Base-by-base conservation (phyloP, 768 basidiomycete genomes). In the Podaxis carcinomalis region DNA sequence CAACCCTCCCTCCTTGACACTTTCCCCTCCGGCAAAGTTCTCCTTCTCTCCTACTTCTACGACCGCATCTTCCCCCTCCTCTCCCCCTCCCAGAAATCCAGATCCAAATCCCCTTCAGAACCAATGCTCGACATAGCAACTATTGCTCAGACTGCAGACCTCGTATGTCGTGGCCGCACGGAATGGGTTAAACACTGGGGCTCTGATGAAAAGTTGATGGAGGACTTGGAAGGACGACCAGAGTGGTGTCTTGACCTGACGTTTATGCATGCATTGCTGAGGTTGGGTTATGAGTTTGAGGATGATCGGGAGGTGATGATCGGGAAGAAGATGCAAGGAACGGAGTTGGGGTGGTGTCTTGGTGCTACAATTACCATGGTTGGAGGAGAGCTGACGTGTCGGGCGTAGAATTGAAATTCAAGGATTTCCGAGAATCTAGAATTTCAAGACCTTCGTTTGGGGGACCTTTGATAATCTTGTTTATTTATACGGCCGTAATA, bases 31-130 rank as follows among this genome's bases (percentile, higher is more conserved):
- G 96, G 96, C 61, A 88, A 87, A 68, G 81, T 96, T 63, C 83
- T 96, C 27, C 84, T 96, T n/a, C 82, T 99, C 1, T 97, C 95
- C 23, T 99, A 98, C 81, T 99, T 98, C 77, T 97, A 94, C 77
- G 97, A 98, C 78, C 91, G 97, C 39, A 80, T 96, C 61, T 75
- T 80, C 27, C 96, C 95, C 0, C 83, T 99, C 62, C 76, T 94
- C 52, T 74, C 69, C 14, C 57, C 61, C 1, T 39, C 62, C 47
- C 61, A 44, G 16, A 60, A 53, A 35, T 56, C 65, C 32, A 32
- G 64, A 1, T 58, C 72, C 9, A 54, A 54, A 50, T 57, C 65
- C 23, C 35, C 64, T 0, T 56, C 70, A 5, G 28, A 64, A 7
- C 47, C 64, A 9, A 59, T 68, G 1, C 57, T 87, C 47, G 79